phyloP scores from a whole-genome alignment of 768 basidiomycete genomes.

The Pholiota molesta region DNA sequence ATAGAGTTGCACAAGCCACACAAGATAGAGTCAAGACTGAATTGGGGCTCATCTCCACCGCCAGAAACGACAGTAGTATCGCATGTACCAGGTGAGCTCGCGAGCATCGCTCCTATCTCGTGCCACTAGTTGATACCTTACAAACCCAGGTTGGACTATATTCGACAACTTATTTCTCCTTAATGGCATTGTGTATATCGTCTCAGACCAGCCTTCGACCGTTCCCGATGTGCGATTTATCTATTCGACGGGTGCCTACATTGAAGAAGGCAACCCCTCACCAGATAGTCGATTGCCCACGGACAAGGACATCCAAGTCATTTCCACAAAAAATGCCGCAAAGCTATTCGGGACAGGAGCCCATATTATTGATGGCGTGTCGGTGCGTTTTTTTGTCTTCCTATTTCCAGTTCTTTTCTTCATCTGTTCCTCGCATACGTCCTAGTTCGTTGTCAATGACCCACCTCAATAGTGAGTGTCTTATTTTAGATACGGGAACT shows the following conservation, averaged over 20 bases:
- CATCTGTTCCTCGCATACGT: constrained; percentile 6
- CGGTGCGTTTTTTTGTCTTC: constrained; percentile 41
- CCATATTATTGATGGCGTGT: constrained; percentile 74
- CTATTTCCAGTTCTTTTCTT: background rate
- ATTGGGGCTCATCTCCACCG: constrained; percentile 26
- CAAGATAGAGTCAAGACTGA: constrained; percentile 22
- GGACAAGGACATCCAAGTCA: constrained; percentile 77
- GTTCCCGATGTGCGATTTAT: constrained; percentile 72
- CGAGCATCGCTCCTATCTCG: background rate
- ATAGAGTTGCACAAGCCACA: constrained; percentile 4
- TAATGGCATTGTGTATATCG: constrained; percentile 83
- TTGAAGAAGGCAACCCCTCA: constrained; percentile 59
- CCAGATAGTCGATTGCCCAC: constrained; percentile 68
- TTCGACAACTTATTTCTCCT: constrained; percentile 81
- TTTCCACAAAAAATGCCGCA: constrained; percentile 68
- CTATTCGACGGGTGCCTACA: constrained; percentile 66
- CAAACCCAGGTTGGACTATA: constrained; percentile 80
- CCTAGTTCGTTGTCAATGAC: constrained; percentile 81
- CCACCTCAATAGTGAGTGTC: constrained; percentile 76
- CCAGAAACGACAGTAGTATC: constrained; percentile 63
- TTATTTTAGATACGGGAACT: background rate
- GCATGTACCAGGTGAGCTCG: constrained; percentile 70
- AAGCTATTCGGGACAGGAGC: constrained; percentile 66
- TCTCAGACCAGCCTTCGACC: constrained; percentile 68
- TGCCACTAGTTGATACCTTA: constrained; percentile 8